Evolutionary conservation across 768 basidiomycete species (phyloP).

Genomic region (Serendipita vermifera): DNA sequence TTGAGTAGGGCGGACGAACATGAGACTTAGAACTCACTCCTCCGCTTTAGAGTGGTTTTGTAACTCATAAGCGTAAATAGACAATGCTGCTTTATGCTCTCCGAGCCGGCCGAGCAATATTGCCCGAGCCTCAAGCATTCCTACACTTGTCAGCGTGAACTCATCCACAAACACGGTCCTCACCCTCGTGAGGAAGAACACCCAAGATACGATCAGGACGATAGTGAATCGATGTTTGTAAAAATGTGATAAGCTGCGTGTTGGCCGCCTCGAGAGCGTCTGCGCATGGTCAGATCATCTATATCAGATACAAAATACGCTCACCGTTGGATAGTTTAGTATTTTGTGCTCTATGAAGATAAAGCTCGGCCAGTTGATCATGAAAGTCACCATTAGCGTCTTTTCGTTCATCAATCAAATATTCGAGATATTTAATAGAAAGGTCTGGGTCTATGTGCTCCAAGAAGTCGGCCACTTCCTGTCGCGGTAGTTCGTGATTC

Average conservation of each 20-base stretch:
- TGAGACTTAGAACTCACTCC: constrained; percentile 39
- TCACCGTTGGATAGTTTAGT: constrained; percentile 29
- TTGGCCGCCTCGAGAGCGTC: too few species aligned
- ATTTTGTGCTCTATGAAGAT: constrained; percentile 52
- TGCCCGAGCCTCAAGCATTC: constrained; percentile 82
- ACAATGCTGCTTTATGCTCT: constrained; percentile 87
- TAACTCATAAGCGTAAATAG: constrained; percentile 82
- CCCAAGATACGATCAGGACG: constrained; percentile 69
- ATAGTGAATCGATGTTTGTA: constrained; percentile 56
- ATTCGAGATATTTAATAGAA: constrained; percentile 73
- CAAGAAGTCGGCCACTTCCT: constrained; percentile 63
- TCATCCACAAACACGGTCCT: neutral
- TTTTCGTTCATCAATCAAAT: constrained; percentile 58
- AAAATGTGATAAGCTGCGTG: constrained; percentile 68
- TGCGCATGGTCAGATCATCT: too few species aligned
- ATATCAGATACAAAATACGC: too few species aligned
- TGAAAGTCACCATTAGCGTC: constrained; percentile 63
- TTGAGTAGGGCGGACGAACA: neutral
- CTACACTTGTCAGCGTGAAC: constrained; percentile 27
- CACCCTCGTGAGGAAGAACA: constrained; percentile 70
- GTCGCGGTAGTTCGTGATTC: constrained; percentile 77
- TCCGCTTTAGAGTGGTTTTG: constrained; percentile 80
- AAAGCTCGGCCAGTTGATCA: constrained; percentile 79
- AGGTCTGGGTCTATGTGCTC: constrained; percentile 55
- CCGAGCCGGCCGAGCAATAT: constrained; percentile 81